Evolutionary conservation across 768 basidiomycete species (phyloP).

Genomic region (Cytidiella melzeri): DNA sequence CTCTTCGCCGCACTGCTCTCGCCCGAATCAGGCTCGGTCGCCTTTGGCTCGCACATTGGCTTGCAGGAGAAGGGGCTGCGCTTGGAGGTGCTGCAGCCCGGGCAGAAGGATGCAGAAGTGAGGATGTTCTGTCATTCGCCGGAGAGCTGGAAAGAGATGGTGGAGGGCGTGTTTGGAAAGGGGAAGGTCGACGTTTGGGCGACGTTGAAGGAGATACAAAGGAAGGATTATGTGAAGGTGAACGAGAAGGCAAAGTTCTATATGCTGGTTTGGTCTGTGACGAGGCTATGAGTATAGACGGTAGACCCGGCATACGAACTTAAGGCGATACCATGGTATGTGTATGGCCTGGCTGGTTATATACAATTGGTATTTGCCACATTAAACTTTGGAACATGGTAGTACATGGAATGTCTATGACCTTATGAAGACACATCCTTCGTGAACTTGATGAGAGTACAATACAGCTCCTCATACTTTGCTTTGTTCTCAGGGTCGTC

Average conservation of each 20-base stretch:
- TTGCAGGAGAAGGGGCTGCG: constrained; percentile 26
- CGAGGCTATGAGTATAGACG: constrained; percentile 15
- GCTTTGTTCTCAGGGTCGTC: constrained; percentile 50
- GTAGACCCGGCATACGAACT: too few species aligned
- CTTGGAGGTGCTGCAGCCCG: constrained; percentile 1
- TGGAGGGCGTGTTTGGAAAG: constrained; percentile 32
- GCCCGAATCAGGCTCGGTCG: constrained; percentile 37
- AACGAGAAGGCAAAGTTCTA: constrained; percentile 10
- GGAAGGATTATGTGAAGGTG: constrained; percentile 4
- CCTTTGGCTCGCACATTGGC: constrained; percentile 38
- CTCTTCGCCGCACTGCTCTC: constrained; percentile 38
- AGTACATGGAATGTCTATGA: too few species aligned
- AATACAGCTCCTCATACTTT: constrained; percentile 56
- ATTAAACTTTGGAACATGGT: too few species aligned
- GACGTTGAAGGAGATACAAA: constrained; percentile 5
- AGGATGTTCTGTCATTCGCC: constrained; percentile 30
- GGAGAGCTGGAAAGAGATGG: constrained; percentile 32
- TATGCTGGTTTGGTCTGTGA: constrained; percentile 20
- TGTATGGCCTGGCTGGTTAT: too few species aligned
- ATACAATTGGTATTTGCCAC: too few species aligned
- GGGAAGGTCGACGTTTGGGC: constrained; percentile 28
- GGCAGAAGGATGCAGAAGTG: background rate
- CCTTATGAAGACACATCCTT: constrained; percentile 25
- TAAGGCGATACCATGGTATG: too few species aligned
- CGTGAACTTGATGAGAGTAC: constrained; percentile 44